Base-by-base conservation (phyloP, 208 protist species). In the Polymyxa betae region DNA sequence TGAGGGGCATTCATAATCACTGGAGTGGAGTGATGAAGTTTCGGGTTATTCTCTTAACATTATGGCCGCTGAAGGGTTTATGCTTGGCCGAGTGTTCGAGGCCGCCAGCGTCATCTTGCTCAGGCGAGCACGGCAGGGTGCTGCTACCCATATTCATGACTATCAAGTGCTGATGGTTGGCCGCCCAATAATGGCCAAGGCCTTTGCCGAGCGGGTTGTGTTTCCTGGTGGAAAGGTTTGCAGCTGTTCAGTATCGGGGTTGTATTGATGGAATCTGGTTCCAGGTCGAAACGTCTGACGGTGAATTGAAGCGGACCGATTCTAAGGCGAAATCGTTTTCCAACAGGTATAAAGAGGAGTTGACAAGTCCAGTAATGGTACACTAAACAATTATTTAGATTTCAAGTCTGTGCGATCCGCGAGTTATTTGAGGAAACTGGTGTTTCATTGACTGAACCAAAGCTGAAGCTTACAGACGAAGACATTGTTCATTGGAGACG, bases 391-490 rank as follows among this genome's bases (percentile, higher is more conserved):
- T 24, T 24, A 60, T 20, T 35, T n/a, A 82, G 72, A 43, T 82
- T 82, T n/a, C n/a, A 35, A n/a, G 72, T 82, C 35, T 82, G 72
- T 35, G 72, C 72, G 5, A n/a, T 43, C n/a, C 72, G 72, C 16
- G 72, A 82, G 35, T 43, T 82, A 43, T 82, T 82, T n/a, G 72
- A 82, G 72, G 72, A 82, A n/a, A 82, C 72, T 5, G 72, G 72
- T 20, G 12, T 82, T 12, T 5, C 40, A 43, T 43, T 82, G n/a
- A n/a, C 35, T 82, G 72, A 43, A 82, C 16, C 16, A n/a, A 82
- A 38, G 72, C 5, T 29, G 49, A 60, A 5, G 12, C 5, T 60
- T 29, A 5, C 49, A 24, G 16, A 5, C 16, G 5, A 5, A 35
- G 72, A 43, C 72, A 5, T 43, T 40, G 16, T 38, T n/a, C 16